Percentiles rank a stretch among this genome's conserved stretches.
These are phyloP conservation scores for Pythium plurisporium DNA, from an alignment of 352 stramenopile genomes.

Conservation along the genomic window DNA sequence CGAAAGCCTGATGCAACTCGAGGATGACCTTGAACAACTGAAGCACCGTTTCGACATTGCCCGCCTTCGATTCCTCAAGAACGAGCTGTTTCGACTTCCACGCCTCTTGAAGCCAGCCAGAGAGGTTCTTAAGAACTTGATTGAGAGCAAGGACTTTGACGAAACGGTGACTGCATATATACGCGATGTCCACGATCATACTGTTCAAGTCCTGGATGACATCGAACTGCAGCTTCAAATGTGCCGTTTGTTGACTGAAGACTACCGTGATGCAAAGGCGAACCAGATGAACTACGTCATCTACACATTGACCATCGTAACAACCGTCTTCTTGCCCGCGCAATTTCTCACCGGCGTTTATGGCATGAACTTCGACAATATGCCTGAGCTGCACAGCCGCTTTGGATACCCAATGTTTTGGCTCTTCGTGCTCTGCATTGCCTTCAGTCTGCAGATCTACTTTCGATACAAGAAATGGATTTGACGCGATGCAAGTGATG, in stretches of 20 bases:
- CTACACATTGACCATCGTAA: conserved; percentile 88
- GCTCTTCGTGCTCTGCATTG: conserved; percentile 67
- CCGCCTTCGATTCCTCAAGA: conserved; percentile 63
- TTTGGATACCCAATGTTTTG: conserved; percentile 85
- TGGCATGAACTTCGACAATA: conserved; percentile 90
- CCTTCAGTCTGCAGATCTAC: conserved; percentile 64
- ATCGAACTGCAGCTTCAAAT: conserved; percentile 82
- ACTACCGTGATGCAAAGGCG: conserved; percentile 77
- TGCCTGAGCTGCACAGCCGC: conserved; percentile 77
- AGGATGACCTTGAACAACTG: conserved; percentile 59
- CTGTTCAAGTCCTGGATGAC: conserved; percentile 74
- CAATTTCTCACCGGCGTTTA: conserved; percentile 89
- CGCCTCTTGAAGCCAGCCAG: conserved; percentile 74
- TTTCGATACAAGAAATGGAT: conserved; percentile 86
- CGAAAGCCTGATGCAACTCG: conserved; percentile 71
- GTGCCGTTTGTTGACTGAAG: conserved; percentile 70
- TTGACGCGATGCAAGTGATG: conserved; percentile 19
- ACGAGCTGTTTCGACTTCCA: conserved; percentile 72
- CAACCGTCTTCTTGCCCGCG: conserved; percentile 81
- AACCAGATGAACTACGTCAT: conserved; percentile 90
- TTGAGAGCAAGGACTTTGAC: conserved; percentile 80
- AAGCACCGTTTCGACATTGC: conserved; percentile 77
- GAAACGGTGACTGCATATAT: conserved; percentile 74
- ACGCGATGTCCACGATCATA: conserved; percentile 83
- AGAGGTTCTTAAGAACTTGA: conserved; percentile 81